Conservation (phyloP, 1,139 yeast species). For the Taphrina betulina region DNA sequence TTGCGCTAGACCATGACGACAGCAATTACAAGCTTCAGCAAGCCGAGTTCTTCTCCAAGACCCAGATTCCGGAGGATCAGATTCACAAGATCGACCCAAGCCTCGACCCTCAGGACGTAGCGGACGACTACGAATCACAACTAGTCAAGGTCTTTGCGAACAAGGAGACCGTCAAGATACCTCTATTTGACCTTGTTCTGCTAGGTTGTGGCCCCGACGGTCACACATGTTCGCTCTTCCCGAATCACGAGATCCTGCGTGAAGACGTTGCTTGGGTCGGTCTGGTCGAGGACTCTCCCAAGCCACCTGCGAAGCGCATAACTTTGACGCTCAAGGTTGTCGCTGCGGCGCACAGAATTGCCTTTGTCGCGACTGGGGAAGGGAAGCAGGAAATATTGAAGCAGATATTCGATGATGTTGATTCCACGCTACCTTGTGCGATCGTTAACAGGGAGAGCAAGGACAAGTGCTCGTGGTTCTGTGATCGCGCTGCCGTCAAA, state of each 20-base stretch:
- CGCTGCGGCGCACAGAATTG: conserved; percentile 65
- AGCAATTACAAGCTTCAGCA: conserved; percentile 90
- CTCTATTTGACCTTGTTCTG: conserved; percentile 85
- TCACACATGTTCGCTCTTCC: conserved; percentile 92
- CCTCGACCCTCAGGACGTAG: conserved; percentile 89
- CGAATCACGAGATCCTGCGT: conserved; percentile 82
- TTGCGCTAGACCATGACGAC: conserved; percentile 77
- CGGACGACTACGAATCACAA: conserved; percentile 84
- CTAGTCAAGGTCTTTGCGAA: conserved; percentile 90
- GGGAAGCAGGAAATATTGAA: conserved; percentile 91
- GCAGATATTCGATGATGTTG: conserved; percentile 95
- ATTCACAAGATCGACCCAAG: conserved; percentile 80
- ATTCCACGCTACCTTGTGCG: conserved; percentile 90
- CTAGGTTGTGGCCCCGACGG: conserved; percentile 99
- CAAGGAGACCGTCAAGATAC: conserved; percentile 77
- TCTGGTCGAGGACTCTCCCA: conserved; percentile 89
- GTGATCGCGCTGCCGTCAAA: conserved; percentile 76
- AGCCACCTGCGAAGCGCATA: conserved; percentile 82
- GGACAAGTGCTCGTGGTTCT: conserved; percentile 96
- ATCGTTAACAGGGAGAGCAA: conserved; percentile 95
- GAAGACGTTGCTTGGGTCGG: conserved; percentile 96
- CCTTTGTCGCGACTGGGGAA: conserved; percentile 50
- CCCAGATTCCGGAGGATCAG: conserved; percentile 56
- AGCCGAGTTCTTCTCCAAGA: conserved; percentile 71
- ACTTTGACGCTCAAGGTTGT: conserved; percentile 93